Percentiles rank a stretch among this genome's conserved stretches.
Evolutionary conservation across 257 asterid species (phyloP).

Genomic region (Coffea canephora): DNA sequence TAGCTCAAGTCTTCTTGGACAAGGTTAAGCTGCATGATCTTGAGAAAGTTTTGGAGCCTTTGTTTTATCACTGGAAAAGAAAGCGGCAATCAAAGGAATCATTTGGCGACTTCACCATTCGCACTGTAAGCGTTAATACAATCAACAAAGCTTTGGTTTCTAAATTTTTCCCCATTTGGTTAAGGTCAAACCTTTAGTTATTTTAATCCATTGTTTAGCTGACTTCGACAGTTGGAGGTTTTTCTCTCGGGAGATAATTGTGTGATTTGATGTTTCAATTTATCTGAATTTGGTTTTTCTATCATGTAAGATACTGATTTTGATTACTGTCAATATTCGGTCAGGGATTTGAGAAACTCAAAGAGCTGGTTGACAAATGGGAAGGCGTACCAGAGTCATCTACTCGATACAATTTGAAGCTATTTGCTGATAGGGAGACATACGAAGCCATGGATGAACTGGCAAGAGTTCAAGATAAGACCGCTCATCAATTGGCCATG

Average conservation of each 20-base stretch:
- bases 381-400: conserved; percentile 62
- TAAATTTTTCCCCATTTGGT: not conserved
- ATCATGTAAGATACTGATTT: not conserved
- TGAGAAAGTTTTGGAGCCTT: conserved; percentile 88
- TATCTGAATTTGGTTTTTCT: not conserved
- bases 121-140: conserved; percentile 49
- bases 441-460: conserved; percentile 26
- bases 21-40: conserved; percentile 90
- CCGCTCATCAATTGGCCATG: conserved; percentile 81
- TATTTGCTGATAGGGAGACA: conserved; percentile 44
- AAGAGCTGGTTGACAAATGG: conserved; percentile 75
- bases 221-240: not conserved
- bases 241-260: not conserved
- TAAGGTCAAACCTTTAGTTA: not conserved
- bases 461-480: conserved; percentile 48
- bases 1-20: conserved; percentile 70
- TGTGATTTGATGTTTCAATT: not conserved
- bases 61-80: conserved; percentile 88
- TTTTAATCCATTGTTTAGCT: not conserved
- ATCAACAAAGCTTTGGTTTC: not conserved
- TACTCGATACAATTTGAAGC: conserved; percentile 65
- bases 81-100: conserved; percentile 72
- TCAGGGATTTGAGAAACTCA: conserved; percentile 81
- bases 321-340: not conserved
- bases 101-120: conserved; percentile 85